Conservation (phyloP, 768 basidiomycete genomes). For the Candolleomyces eurysporus region DNA sequence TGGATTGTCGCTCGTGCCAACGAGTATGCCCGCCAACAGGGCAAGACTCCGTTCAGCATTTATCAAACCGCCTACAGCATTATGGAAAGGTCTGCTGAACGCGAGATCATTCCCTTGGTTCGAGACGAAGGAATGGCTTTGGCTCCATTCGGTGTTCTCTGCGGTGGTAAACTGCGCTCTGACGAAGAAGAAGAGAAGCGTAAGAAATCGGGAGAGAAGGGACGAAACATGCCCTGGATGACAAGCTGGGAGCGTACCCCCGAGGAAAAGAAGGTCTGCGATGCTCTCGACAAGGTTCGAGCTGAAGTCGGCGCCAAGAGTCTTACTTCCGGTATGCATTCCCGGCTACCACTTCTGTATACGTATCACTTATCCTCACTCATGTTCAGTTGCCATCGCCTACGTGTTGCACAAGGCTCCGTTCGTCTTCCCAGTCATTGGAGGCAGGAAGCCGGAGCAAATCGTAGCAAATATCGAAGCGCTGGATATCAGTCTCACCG, state of each 20-base stretch:
- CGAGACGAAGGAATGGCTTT: conserved; percentile 35
- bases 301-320: conserved; percentile 41
- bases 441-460: conserved; percentile 37
- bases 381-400: conserved; percentile 40
- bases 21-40: conserved; percentile 11
- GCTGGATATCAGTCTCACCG: conserved; percentile 35
- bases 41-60: conserved; percentile 11
- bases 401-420: conserved; percentile 51
- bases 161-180: conserved; percentile 47
- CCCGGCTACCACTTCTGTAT: not conserved
- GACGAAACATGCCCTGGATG: conserved; percentile 4
- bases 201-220: conserved; percentile 3
- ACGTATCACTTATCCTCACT: not conserved
- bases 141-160: conserved; percentile 30
- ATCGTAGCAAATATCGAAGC: conserved; percentile 42
- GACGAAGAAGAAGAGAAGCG: conserved; percentile 25
- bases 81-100: conserved; percentile 11
- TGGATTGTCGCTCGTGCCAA: conserved; percentile 13
- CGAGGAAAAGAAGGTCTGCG: conserved; percentile 16
- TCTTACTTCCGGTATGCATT: conserved; percentile 37
- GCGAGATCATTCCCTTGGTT: conserved; percentile 26
- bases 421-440: conserved; percentile 45
- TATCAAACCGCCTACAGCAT: conserved; percentile 13
- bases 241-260: conserved; percentile 3
- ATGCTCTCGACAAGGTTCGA: conserved; percentile 45